Evolutionary conservation across 257 asterid species (phyloP).

Genomic region (Nemophila menziesii): DNA sequence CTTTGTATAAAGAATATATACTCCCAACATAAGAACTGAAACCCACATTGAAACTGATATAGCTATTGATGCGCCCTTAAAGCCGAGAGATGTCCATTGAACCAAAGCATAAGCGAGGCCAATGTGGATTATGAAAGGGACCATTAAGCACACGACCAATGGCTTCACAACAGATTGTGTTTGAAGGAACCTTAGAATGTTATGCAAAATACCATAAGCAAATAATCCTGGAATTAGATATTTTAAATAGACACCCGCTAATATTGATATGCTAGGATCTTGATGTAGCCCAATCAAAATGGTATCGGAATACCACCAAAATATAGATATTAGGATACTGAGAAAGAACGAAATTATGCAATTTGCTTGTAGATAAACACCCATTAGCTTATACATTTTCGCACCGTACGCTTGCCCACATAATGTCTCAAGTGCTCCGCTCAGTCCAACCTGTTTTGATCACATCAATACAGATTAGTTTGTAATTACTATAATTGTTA

Average conservation of each 20-base stretch:
- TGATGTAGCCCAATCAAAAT: constrained; percentile 39
- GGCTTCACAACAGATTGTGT: constrained; percentile 51
- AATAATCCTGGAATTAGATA: constrained; percentile 54
- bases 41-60: constrained; percentile 61
- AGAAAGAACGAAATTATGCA: constrained; percentile 41
- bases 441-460: constrained; percentile 49
- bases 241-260: constrained; percentile 47
- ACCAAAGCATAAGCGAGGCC: constrained; percentile 42
- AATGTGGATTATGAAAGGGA: constrained; percentile 37
- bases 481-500: no score
- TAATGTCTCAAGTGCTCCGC: constrained; percentile 81
- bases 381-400: constrained; percentile 37
- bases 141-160: constrained; percentile 36
- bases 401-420: constrained; percentile 90
- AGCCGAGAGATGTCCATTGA: constrained; percentile 32
- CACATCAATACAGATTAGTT: no score
- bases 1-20: constrained; percentile 25
- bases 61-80: constrained; percentile 48
- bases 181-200: constrained; percentile 56
- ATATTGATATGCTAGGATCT: constrained; percentile 41
- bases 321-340: constrained; percentile 21
- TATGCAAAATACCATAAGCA: constrained; percentile 56
- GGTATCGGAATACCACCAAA: constrained; percentile 56
- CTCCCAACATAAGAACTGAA: constrained; percentile 29
- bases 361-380: constrained; percentile 63